Conservation (phyloP, 202 grass and related monocot species). For the Bolboschoenoplectus hybrid region DNA sequence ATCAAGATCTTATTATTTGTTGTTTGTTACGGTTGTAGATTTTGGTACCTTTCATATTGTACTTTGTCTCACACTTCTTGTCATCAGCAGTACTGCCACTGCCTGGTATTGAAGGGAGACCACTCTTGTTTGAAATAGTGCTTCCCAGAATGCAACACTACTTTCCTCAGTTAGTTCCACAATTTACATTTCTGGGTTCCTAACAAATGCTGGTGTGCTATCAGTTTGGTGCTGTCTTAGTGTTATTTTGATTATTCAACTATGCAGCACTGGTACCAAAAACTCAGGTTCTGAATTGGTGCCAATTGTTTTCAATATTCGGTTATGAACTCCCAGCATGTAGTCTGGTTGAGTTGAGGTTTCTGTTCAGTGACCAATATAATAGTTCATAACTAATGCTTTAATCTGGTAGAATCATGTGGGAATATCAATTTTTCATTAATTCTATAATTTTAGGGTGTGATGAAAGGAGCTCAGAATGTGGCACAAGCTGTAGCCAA, state of each 20-base stretch:
- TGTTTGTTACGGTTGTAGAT: neutral
- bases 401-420: neutral
- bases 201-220: neutral
- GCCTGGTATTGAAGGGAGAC: neutral
- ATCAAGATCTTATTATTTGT: neutral
- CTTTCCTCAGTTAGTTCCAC: neutral
- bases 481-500: conserved; percentile 93
- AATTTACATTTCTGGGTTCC: neutral
- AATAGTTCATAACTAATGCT: neutral
- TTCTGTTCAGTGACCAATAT: no score
- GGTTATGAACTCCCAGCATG: neutral
- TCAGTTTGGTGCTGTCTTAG: neutral
- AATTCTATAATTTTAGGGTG: conserved; percentile 51
- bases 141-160: neutral
- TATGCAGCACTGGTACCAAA: neutral
- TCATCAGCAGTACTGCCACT: neutral
- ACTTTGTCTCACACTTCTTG: neutral
- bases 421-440: neutral
- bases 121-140: neutral
- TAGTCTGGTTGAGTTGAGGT: neutral
- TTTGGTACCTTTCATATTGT: neutral
- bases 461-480: conserved; percentile 90
- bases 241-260: neutral
- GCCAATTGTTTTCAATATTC: neutral
- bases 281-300: neutral